Conservation (phyloP, 495 filamentous ascomycete species). For the Aspergillus coremiiformis region DNA sequence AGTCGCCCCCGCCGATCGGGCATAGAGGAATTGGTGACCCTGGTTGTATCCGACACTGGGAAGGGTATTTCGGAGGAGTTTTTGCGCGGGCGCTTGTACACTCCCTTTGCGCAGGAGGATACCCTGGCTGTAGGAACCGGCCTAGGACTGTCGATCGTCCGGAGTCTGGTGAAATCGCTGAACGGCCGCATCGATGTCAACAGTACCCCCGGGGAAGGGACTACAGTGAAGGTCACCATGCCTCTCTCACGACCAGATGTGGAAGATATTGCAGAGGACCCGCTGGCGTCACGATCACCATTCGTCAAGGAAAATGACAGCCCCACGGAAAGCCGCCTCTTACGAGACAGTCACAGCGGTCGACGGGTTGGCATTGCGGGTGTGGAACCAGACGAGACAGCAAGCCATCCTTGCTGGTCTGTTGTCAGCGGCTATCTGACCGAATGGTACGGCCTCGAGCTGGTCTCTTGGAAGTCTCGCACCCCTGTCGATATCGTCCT, state of each 20-base stretch:
- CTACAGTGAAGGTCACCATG: constrained; percentile 43
- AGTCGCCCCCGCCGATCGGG: constrained; percentile 28
- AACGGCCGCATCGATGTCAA: constrained; percentile 46
- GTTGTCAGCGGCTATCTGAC: constrained; percentile 27
- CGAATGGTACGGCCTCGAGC: constrained; percentile 40
- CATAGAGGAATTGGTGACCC: constrained; percentile 32
- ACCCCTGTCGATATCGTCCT: constrained; percentile 34
- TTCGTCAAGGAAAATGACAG: constrained; percentile 18
- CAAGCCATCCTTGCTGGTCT: constrained; percentile 16
- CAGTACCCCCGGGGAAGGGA: constrained; percentile 44
- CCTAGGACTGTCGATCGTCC: constrained; percentile 46
- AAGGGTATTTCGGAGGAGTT: constrained; percentile 70
- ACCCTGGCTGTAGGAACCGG: constrained; percentile 49
- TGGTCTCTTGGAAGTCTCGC: constrained; percentile 30
- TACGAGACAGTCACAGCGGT: constrained; percentile 22
- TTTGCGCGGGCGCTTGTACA: constrained; percentile 60
- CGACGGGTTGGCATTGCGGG: constrained; percentile 29
- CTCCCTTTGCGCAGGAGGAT: constrained; percentile 72
- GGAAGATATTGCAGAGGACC: constrained; percentile 20
- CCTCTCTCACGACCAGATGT: constrained; percentile 32
- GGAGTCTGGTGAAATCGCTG: constrained; percentile 47
- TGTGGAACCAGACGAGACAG: constrained; percentile 16
- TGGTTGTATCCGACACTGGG: constrained; percentile 60
- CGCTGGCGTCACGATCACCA: constrained; percentile 10
- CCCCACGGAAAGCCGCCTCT: constrained; percentile 17